Evolutionary conservation across 2,329 filamentous ascomycete species (phyloP).

Genomic region (Zopfia rhizophila): DNA sequence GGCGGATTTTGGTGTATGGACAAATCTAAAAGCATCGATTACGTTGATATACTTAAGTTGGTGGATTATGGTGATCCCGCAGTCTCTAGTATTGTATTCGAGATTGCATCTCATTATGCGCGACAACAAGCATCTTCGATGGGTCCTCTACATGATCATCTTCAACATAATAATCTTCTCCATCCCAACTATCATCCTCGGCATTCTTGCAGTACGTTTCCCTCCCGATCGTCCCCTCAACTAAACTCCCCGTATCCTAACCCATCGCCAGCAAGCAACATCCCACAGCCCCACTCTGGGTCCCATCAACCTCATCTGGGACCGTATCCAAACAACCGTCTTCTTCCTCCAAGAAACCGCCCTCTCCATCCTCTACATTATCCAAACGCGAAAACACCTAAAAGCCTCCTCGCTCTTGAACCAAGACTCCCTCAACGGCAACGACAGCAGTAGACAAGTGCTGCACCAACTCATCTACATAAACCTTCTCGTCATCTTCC

Average conservation of each 20-base stretch:
- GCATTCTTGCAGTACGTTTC: constrained; percentile 59
- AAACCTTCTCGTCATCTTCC: constrained; percentile 53
- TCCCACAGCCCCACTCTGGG: constrained; percentile 33
- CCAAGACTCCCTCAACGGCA: constrained; percentile 12
- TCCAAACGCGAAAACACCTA: constrained; percentile 60
- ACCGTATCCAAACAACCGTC: constrained; percentile 52
- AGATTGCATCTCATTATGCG: constrained; percentile 66
- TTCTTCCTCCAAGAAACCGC: constrained; percentile 53
- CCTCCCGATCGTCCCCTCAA: too few species aligned
- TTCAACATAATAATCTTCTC: constrained; percentile 62
- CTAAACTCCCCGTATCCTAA: neutral
- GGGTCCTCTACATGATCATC: constrained; percentile 65
- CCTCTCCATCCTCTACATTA: constrained; percentile 59
- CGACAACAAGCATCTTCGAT: constrained; percentile 56
- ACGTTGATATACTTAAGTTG: constrained; percentile 61
- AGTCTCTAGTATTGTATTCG: constrained; percentile 67
- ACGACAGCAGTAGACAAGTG: constrained; percentile 34
- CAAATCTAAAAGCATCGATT: constrained; percentile 52
- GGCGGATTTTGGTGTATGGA: constrained; percentile 54
- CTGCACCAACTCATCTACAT: constrained; percentile 49
- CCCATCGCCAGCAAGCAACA: constrained; percentile 15
- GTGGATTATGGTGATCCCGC: constrained; percentile 67
- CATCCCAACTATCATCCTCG: constrained; percentile 61
- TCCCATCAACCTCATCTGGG: constrained; percentile 45
- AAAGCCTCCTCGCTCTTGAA: constrained; percentile 26